Evolutionary conservation across 2,329 filamentous ascomycete genomes (phyloP), one percentile per base, ranked within the genome.

Genomic region (Colletotrichum sp.): DNA sequence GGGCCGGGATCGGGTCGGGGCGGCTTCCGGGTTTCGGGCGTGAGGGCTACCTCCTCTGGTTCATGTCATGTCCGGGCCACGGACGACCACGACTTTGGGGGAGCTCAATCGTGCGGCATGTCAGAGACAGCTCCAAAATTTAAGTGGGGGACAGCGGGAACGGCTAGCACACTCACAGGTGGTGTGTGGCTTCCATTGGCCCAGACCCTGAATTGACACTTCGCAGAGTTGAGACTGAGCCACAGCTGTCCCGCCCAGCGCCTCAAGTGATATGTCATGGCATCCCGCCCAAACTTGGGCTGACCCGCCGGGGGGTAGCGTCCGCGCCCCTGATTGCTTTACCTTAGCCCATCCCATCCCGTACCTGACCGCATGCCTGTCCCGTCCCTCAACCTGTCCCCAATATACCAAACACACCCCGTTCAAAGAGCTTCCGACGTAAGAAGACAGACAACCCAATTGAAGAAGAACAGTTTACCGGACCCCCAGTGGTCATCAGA

Each of bases 291-390:
- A 61, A 18, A 43, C 30, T 52, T 65, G 34, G 67, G 55, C 36
- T 28, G 60, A 26, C 43, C 34, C 72, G 32, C 72, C 52, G 36
- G 55, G 57, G 69, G 63, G 52, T 21, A 57, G 55, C 30, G 63
- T 32, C 12, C 7, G 61, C 26, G 63, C 73, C 69, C 64, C 73
- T 75, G 59, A 75, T 65, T 75, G 57, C 64, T 26, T 60, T 63
- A 32, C 63, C 26, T 65, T 63, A 26, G 67, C 43, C 21, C 55
- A 61, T 60, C 66, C 26, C 39, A 32, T 28, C 65, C 63, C 52
- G 48, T 72, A 75, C 63, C 69, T 75, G 70, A 73, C 70, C 59
- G 64, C 64, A 69, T 75, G 73, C 70, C 59, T 75, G 70, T 65
- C 43, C 28, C 26, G 34, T 63, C 36, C 64, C 57, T 60, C 32